Conservation (phyloP, 2,329 filamentous ascomycete genomes). For the Talaromyces funiculosus region DNA sequence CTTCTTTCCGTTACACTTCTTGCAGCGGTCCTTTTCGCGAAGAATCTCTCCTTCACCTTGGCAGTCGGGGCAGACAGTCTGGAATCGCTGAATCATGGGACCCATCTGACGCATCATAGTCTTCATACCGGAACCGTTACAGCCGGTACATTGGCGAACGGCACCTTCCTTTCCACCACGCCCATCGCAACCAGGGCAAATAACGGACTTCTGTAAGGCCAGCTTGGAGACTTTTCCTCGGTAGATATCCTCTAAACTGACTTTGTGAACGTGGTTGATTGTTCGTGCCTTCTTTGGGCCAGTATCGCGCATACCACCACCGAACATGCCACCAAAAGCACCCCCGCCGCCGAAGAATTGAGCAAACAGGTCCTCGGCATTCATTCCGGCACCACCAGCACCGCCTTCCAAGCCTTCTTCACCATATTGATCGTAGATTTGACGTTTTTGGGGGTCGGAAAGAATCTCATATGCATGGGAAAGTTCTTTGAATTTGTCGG, state of each 20-base stretch:
- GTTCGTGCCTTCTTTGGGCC: slow-evolving; percentile 89
- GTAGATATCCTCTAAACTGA: slow-evolving; percentile 96
- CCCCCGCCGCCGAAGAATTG: slow-evolving; percentile 87
- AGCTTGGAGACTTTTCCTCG: slow-evolving; percentile 96
- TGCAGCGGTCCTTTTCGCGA: slow-evolving; percentile 96
- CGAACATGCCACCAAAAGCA: slow-evolving; percentile 71
- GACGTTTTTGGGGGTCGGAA: slow-evolving; percentile 84
- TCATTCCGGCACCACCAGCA: slow-evolving; percentile 76
- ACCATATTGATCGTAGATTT: slow-evolving; percentile 93
- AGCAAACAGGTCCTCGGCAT: slow-evolving; percentile 90
- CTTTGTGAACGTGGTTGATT: slow-evolving; percentile 97
- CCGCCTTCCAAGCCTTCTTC: slow-evolving; percentile 89
- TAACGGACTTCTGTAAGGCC: slow-evolving; percentile 92
- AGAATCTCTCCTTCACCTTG: slow-evolving; percentile 96
- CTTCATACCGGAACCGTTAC: slow-evolving; percentile 96
- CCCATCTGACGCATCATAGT: slow-evolving; percentile 99
- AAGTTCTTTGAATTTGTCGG: slow-evolving; percentile 97
- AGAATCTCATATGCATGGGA: slow-evolving; percentile 94
- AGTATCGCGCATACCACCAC: slow-evolving; percentile 69
- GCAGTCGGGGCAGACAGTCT: slow-evolving; percentile 97
- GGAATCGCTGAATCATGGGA: slow-evolving; percentile 99
- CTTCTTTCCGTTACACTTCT: slow-evolving; percentile 95
- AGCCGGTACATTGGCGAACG: slow-evolving; percentile 87
- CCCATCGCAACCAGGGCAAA: slow-evolving; percentile 91
- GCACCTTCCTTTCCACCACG: slow-evolving; percentile 95